These are phyloP conservation scores for Tricholoma hemisulphureum DNA, from an alignment of 768 basidiomycete species.

Conservation along the genomic window DNA sequence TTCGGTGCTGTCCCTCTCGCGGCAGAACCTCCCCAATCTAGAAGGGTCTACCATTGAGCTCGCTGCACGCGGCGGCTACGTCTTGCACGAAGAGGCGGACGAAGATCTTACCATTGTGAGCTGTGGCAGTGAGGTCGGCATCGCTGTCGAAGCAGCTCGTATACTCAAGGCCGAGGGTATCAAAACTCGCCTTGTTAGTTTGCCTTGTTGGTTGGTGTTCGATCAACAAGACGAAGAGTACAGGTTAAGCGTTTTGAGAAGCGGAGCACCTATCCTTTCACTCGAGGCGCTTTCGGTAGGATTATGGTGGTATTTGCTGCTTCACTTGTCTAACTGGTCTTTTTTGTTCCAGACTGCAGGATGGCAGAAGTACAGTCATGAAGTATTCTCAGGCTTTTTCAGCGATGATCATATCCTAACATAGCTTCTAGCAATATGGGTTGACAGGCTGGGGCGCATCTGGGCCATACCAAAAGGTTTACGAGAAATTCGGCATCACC, in stretches of 20 bases:
- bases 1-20: slow-evolving; percentile 78
- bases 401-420: slow-evolving; percentile 10
- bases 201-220: slow-evolving; percentile 90
- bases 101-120: slow-evolving; percentile 90
- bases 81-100: slow-evolving; percentile 73
- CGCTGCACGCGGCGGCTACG: slow-evolving; percentile 84
- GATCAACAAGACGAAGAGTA: slow-evolving; percentile 81
- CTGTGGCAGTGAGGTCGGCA: slow-evolving; percentile 84
- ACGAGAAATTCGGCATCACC: slow-evolving; percentile 88
- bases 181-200: slow-evolving; percentile 78
- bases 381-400: slow-evolving; percentile 37
- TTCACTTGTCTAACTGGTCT: slow-evolving; percentile 1
- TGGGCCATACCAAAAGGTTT: slow-evolving; percentile 86
- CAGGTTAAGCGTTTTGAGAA: slow-evolving; percentile 79
- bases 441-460: slow-evolving; percentile 81
- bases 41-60: slow-evolving; percentile 84
- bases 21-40: slow-evolving; percentile 92
- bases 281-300: slow-evolving; percentile 73
- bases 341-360: slow-evolving; percentile 54
- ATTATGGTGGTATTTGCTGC: background rate
- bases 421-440: slow-evolving; percentile 60
- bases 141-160: slow-evolving; percentile 83
- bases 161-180: slow-evolving; percentile 75
- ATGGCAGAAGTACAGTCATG: slow-evolving; percentile 90
- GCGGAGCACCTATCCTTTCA: slow-evolving; percentile 86